These are phyloP conservation scores for Porcisia hertigi DNA, from an alignment of 208 protist species.

Conservation along the genomic window DNA sequence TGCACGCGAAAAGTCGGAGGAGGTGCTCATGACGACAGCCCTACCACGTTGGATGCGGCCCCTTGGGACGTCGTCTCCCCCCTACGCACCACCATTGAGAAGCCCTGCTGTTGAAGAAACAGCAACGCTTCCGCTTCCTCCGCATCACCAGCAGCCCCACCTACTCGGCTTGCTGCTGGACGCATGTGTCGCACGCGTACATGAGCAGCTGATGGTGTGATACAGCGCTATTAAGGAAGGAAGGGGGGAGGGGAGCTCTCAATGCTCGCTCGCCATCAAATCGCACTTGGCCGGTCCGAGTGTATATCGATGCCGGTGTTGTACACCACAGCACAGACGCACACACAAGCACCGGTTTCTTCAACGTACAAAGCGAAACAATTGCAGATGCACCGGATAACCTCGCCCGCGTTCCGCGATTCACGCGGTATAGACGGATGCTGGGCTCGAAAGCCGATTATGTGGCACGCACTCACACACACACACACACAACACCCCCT, in stretches of 20 bases:
- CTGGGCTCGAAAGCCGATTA: neutral
- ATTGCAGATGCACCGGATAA: too few relatives aligned
- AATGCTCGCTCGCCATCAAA: too few relatives aligned
- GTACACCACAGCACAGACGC: too few relatives aligned
- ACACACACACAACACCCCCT: neutral
- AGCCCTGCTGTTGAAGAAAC: neutral
- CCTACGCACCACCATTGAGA: neutral
- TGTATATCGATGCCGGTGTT: too few relatives aligned
- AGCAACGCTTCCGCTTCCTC: neutral
- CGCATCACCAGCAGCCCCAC: neutral
- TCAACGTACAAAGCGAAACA: too few relatives aligned
- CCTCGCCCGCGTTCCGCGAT: neutral
- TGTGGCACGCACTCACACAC: neutral
- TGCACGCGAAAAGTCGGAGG: neutral
- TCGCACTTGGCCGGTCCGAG: too few relatives aligned
- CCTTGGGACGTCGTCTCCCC: neutral
- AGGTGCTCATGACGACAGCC: neutral
- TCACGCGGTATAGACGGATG: neutral
- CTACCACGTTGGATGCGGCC: constrained; percentile 11
- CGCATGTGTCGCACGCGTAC: constrained; percentile 26
- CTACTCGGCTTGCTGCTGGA: constrained; percentile 12
- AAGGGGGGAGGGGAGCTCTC: too few relatives aligned
- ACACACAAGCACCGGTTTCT: too few relatives aligned
- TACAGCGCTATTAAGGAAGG: neutral
- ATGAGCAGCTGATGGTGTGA: neutral